Conservation (phyloP, 257 asterid species). For the Vinca minor region DNA sequence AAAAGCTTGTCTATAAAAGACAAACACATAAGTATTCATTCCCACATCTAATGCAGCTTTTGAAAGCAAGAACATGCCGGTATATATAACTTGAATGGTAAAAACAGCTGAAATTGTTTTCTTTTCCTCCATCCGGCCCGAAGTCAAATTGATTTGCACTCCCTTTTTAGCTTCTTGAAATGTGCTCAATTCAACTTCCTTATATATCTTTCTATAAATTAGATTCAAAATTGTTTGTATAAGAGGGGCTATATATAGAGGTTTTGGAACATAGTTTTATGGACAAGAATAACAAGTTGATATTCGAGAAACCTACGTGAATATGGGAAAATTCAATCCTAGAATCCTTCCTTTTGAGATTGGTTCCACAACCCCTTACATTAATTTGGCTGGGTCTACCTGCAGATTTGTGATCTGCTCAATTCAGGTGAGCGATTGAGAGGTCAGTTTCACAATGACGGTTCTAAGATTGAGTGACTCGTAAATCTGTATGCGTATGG, state of each 20-base stretch:
- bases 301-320: conserved; percentile 1
- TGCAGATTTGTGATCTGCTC: too few relatives aligned
- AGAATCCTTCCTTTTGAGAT: too few relatives aligned
- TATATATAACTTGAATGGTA: conserved; percentile 43
- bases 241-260: conserved; percentile 4
- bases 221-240: neutral
- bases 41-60: conserved; percentile 80
- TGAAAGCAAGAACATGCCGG: conserved; percentile 72
- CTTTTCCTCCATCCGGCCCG: conserved; percentile 25
- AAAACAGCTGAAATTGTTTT: conserved; percentile 37
- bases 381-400: too few relatives aligned
- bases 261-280: neutral
- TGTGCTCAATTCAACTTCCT: neutral
- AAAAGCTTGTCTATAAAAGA: conserved; percentile 74
- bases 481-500: too few relatives aligned
- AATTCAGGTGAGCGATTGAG: too few relatives aligned
- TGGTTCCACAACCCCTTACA: too few relatives aligned
- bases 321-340: too few relatives aligned
- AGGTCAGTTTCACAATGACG: too few relatives aligned
- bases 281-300: neutral
- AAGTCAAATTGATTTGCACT: neutral
- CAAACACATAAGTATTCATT: conserved; percentile 68
- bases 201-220: neutral
- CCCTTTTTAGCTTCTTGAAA: neutral
- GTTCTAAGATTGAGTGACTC: too few relatives aligned